Percentiles rank a stretch among this genome's conserved stretches.
phyloP scores from a whole-genome alignment of 75 land plant genomes.

The Chamaecyparis obtusa region DNA sequence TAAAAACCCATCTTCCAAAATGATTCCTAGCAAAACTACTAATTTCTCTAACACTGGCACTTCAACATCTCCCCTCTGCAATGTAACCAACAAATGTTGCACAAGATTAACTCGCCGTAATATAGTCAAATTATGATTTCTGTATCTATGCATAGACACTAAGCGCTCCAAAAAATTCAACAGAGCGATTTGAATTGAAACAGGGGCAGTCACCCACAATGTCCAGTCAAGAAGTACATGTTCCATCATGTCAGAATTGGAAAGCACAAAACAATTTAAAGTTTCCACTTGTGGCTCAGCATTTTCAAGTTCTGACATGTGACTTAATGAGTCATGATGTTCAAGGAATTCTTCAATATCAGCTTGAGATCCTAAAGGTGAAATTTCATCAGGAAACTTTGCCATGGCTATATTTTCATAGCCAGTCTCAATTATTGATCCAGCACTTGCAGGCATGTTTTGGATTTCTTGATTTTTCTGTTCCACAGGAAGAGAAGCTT shows the following conservation, averaged over 20 bases:
- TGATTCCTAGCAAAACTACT: slow-evolving; percentile 84
- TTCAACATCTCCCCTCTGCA: slow-evolving; percentile 97
- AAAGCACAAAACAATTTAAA: slow-evolving; percentile 79
- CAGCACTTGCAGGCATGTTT: slow-evolving; percentile 22
- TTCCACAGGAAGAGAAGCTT: slow-evolving; percentile 74
- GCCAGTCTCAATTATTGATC: slow-evolving; percentile 36
- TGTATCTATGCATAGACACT: slow-evolving; percentile 94
- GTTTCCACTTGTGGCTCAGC: slow-evolving; percentile 56
- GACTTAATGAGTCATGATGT: slow-evolving; percentile 74
- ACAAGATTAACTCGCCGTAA: slow-evolving; percentile 86
- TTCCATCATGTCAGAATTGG: slow-evolving; percentile 98
- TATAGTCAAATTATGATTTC: slow-evolving; percentile 86
- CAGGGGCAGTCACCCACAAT: slow-evolving; percentile 84
- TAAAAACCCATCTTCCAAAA: slow-evolving; percentile 93
- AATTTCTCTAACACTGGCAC: slow-evolving; percentile 87
- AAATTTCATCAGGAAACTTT: slow-evolving; percentile 72
- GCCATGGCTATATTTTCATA: slow-evolving; percentile 49
- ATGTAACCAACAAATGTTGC: slow-evolving; percentile 86
- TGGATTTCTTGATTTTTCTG: slow-evolving; percentile 25
- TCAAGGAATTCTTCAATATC: slow-evolving; percentile 73
- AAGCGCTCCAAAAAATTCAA: slow-evolving; percentile 88
- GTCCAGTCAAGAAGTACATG: slow-evolving; percentile 99
- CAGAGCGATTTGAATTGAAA: slow-evolving; percentile 79
- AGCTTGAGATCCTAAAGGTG: slow-evolving; percentile 76
- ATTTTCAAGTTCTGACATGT: slow-evolving; percentile 88